These are phyloP conservation scores for Tephrocybe sp. DNA, from an alignment of 768 basidiomycete genomes.

Conservation along the genomic window DNA sequence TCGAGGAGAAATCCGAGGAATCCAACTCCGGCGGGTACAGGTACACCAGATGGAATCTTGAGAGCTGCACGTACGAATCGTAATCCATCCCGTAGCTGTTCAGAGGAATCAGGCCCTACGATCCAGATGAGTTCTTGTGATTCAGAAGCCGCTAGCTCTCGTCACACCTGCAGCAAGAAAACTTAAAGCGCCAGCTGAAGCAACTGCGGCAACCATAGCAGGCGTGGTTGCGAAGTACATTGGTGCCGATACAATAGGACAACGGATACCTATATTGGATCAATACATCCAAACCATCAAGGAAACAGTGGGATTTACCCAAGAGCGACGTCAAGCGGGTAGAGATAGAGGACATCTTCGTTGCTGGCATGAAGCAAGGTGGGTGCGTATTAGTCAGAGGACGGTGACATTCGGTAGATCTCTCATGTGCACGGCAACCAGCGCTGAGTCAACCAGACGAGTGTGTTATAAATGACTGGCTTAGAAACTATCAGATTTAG, in stretches of 20 bases:
- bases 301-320: not conserved
- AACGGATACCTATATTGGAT: constrained; percentile 35
- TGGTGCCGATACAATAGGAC: constrained; percentile 56
- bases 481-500: too few species aligned
- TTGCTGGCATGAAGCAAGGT: too few species aligned
- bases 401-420: too few species aligned
- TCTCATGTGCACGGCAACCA: too few species aligned
- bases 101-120: constrained; percentile 37
- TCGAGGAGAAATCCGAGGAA: constrained; percentile 65
- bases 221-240: constrained; percentile 49
- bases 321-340: constrained; percentile 7
- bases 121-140: constrained; percentile 1
- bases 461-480: too few species aligned
- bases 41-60: constrained; percentile 21
- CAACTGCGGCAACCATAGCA: constrained; percentile 43
- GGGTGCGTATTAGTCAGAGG: too few species aligned
- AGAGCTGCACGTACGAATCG: constrained; percentile 25
- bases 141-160: not conserved
- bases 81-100: constrained; percentile 40
- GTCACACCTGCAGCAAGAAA: constrained; percentile 51
- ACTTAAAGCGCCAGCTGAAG: constrained; percentile 56
- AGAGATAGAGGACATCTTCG: not conserved
- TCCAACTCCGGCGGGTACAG: constrained; percentile 58
- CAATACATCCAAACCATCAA: not conserved
- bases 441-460: too few species aligned